Evolutionary conservation across 768 basidiomycete genomes (phyloP), one percentile per base, ranked within the genome.

Genomic region (Lentinula sp.): DNA sequence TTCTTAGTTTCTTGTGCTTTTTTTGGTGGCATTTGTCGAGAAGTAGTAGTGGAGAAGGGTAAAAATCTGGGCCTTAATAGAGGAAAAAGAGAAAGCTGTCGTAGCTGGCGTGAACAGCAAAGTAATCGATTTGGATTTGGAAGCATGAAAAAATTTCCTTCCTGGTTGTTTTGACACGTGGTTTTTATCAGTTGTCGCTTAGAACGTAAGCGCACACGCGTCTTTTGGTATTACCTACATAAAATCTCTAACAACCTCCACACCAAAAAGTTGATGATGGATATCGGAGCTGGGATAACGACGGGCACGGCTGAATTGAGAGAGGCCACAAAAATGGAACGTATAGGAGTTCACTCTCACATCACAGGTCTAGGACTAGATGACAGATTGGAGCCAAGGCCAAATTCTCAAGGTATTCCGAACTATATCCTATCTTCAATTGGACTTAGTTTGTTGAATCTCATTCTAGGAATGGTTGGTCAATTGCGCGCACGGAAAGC

Each of bases 401-500:
- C 80, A 37, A 92, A 87, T 71, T 84, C 90, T 0, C 93, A 56
- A 56, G 55, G 55, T 43, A 98, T 48, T 18, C 8, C 18, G 10
- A 23, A 8, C 12, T 23, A 9, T 8, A 48, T 48, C 6, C 18
- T 20, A 3, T 48, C 3, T 28, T n/a, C 18, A 48, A 12, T 18
- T 16, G 35, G 35, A 6, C 35, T n/a, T 32, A 16, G 3, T 33
- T 23, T 36, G 12, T 51, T 51, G 10, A 12, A 33, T 51, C 13
- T 51, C 8, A n/a, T 28, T 28, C 28, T 12, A 70, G 97, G 97
- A 3, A 97, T 99, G 87, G 96, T 99, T 28, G 97, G 97, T 0
- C 97, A 99, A 71, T 91, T 80, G 2, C 94, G 95, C 70, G 97
- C 97, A 20, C 86, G 97, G 48, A 97, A 97, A 73, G 96, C 97